Base-by-base conservation (phyloP, 2,329 filamentous ascomycete species). In the Penicillium sp. region DNA sequence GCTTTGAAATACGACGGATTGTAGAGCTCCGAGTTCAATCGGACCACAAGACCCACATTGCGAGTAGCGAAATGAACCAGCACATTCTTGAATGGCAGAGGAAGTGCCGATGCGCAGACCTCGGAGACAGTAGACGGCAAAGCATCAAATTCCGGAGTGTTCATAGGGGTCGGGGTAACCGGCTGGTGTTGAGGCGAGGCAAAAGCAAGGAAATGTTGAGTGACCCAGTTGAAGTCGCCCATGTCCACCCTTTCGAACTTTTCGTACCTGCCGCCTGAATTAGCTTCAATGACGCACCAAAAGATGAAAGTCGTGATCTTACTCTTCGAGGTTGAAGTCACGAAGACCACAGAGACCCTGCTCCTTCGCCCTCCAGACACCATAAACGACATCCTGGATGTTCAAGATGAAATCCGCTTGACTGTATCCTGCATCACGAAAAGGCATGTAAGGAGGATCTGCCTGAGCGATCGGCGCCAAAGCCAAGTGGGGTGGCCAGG, bases 201-300 rank as follows among this genome's bases (percentile, higher is more conserved):
- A 62, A 98, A 96, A 14, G 92, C 92, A 35, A 98, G 77, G 69
- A 98, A 98, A 58, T 89, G 74, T 6, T 90, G 89, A 4, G 89
- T 94, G 42, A 98, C 78, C 92, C 92, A 98, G 77, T 98, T 98
- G 82, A 98, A 98, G 69, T 98, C 92, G 47, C 92, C 92, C 73
- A 95, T 88, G 62, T 98, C 92, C 13, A 98, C 92, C 41, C 92
- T 79, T 70, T 98, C 92, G 56, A 79, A 98, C 61, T 79, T 84
- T 69, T 98, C 92, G 62, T 98, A 98, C 44, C 76, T 80, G 41
- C n/a, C 22, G 10, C 8, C 9, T 8, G 11, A n/a, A 27, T 63
- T 17, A 52, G 49, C 25, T 30, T 25, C 4, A 27, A 2, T 27
- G 4, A 6, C 6, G 1, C 10, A 11, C 4, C 25, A 6, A 13